These are phyloP conservation scores for Psilocybe tampanensis DNA, from an alignment of 768 basidiomycete genomes.

Conservation along the genomic window DNA sequence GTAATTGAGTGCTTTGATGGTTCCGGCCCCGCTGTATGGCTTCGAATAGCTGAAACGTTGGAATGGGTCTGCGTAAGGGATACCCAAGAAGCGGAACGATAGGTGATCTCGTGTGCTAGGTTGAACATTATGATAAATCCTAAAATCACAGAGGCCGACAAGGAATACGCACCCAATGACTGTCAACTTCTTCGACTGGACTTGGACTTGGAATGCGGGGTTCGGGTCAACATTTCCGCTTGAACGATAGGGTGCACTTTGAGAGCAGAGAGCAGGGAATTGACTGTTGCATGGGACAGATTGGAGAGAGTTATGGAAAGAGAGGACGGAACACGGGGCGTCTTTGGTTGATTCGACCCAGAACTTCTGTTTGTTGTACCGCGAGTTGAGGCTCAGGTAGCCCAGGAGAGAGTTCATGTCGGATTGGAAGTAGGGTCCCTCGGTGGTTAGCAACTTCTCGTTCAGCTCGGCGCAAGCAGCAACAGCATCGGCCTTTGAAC, in stretches of 20 bases:
- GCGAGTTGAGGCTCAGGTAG: constrained; percentile 1
- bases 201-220: constrained; percentile 26
- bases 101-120: constrained; percentile 46
- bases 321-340: constrained; percentile 1
- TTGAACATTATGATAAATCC: neutral
- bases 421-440: constrained; percentile 1
- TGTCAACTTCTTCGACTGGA: constrained; percentile 25
- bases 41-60: constrained; percentile 46
- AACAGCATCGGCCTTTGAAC: neutral
- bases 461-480: constrained; percentile 4
- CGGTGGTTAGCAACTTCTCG: constrained; percentile 3
- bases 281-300: constrained; percentile 12
- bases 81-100: constrained; percentile 54
- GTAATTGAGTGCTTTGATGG: constrained; percentile 31
- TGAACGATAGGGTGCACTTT: constrained; percentile 29
- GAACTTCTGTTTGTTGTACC: constrained; percentile 5
- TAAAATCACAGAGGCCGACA: neutral
- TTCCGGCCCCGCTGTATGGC: constrained; percentile 26
- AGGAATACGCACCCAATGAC: constrained; percentile 22
- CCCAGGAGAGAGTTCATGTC: constrained; percentile 6
- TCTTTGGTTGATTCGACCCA: constrained; percentile 5
- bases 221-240: constrained; percentile 25
- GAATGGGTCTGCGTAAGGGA: constrained; percentile 49
- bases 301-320: neutral
- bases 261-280: constrained; percentile 30